phyloP scores from a whole-genome alignment of 345 rosid genomes.

The Dipteronia dyeriana region DNA sequence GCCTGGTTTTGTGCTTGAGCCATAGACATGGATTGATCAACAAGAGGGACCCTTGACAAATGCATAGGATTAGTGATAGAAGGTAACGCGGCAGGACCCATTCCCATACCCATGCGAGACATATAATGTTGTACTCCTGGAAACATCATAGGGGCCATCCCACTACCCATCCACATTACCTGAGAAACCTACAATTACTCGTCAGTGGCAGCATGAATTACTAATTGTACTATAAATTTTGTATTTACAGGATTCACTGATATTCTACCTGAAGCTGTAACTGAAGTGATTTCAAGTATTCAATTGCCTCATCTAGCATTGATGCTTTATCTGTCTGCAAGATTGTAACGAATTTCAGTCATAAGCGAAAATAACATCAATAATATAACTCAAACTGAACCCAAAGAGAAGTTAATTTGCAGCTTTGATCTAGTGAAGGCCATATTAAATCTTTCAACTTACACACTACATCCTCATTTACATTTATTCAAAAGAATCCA shows the following conservation, averaged over 20 bases:
- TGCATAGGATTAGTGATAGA: conserved; percentile 42
- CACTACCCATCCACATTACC: conserved; percentile 91
- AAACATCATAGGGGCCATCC: conserved; percentile 90
- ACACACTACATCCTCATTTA: neutral
- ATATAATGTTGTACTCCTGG: conserved; percentile 69
- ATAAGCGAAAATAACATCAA: neutral
- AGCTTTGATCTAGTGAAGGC: neutral
- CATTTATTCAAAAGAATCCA: neutral
- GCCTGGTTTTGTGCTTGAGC: conserved; percentile 44
- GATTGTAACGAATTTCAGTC: conserved; percentile 10
- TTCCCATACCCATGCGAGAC: conserved; percentile 54
- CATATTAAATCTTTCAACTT: neutral
- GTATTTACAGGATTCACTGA: neutral
- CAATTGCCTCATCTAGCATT: conserved; percentile 90
- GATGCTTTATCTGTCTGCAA: conserved; percentile 92
- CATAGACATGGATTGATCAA: conserved; percentile 42
- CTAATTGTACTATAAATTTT: neutral
- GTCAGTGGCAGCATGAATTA: too few species aligned
- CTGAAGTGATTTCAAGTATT: conserved; percentile 91
- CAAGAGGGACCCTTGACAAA: conserved; percentile 45
- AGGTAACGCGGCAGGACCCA: conserved; percentile 38
- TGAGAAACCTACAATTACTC: conserved; percentile 27
- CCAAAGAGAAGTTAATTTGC: neutral
- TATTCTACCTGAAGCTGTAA: conserved; percentile 73
- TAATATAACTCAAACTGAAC: neutral